phyloP scores from a whole-genome alignment of 75 land plant species.

The Pinus albicaulis region DNA sequence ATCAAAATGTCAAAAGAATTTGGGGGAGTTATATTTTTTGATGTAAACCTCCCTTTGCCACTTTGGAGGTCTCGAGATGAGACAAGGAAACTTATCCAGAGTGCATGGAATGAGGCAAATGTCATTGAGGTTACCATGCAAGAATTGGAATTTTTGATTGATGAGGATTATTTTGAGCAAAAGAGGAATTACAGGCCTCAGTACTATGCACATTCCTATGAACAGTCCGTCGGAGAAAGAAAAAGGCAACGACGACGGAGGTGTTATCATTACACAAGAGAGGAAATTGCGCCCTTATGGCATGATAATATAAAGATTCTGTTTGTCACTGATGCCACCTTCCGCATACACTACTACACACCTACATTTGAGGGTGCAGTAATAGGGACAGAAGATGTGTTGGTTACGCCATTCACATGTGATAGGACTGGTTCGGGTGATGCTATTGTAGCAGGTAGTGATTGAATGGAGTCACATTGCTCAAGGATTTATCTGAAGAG shows the following conservation, averaged over 20 bases:
- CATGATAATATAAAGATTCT: slow-evolving; percentile 81
- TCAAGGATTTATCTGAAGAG: too few relatives aligned
- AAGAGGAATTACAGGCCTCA: slow-evolving; percentile 50
- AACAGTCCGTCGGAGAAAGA: slow-evolving; percentile 10
- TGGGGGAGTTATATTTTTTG: slow-evolving; percentile 74
- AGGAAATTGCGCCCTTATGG: slow-evolving; percentile 87
- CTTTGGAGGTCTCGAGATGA: slow-evolving; percentile 87
- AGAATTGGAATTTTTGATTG: slow-evolving; percentile 88
- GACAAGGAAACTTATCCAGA: slow-evolving; percentile 55
- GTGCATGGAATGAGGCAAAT: slow-evolving; percentile 78
- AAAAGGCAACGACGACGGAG: slow-evolving; percentile 28
- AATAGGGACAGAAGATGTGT: slow-evolving; percentile 92
- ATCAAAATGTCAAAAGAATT: slow-evolving; percentile 48
- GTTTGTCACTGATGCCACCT: slow-evolving; percentile 91
- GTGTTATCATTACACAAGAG: slow-evolving; percentile 79
- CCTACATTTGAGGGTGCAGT: slow-evolving; percentile 86
- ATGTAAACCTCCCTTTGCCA: slow-evolving; percentile 79
- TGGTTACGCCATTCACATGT: slow-evolving; percentile 75
- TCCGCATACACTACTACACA: slow-evolving; percentile 84
- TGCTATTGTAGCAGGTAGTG: slow-evolving; percentile 77
- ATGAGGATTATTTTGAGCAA: slow-evolving; percentile 59
- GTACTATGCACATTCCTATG: slow-evolving; percentile 46
- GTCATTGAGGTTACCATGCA: slow-evolving; percentile 74
- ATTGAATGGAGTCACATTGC: background rate
- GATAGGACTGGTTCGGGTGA: slow-evolving; percentile 98